Conservation (phyloP, 192 early-diverging fungal species). For the Backusella morwellensis region DNA sequence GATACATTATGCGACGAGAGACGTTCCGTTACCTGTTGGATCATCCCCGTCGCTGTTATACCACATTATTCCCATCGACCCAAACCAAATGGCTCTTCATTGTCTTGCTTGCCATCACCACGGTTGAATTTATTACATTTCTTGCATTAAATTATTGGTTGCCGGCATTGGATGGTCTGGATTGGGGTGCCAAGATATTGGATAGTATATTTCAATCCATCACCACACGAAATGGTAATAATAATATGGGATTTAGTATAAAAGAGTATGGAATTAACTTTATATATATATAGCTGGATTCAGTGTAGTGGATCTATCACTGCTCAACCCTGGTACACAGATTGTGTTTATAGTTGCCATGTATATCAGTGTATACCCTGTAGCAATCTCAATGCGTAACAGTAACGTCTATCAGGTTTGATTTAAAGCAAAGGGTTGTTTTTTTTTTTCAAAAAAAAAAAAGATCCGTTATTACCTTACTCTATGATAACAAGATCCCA, state of each 20-base stretch:
- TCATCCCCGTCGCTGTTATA: conserved; percentile 37
- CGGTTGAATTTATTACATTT: conserved; percentile 22
- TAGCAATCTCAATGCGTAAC: conserved; percentile 37
- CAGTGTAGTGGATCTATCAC: conserved; percentile 15
- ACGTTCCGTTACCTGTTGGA: conserved; percentile 29
- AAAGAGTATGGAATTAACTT: no score
- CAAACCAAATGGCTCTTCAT: conserved; percentile 35
- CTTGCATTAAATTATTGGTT: conserved; percentile 29
- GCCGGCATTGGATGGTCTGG: conserved; percentile 13
- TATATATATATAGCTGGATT: conserved; percentile 27
- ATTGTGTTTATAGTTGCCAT: conserved; percentile 36
- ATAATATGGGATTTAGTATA: not conserved
- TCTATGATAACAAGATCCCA: no score
- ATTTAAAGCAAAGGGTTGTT: not conserved
- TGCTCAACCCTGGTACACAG: conserved; percentile 29
- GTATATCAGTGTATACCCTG: conserved; percentile 38
- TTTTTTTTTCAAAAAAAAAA: not conserved
- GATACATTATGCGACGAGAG: conserved; percentile 17
- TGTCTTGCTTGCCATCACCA: conserved; percentile 21
- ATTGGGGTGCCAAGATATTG: conserved; percentile 28
- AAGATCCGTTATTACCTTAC: no score
- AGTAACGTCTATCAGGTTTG: conserved; percentile 36
- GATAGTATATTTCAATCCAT: conserved; percentile 35
- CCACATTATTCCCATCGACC: conserved; percentile 32
- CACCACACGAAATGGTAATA: conserved; percentile 29